Evolutionary conservation across 352 stramenopile genomes (phyloP), one percentile per base, ranked within the genome.

Genomic region (Phytopythium boreale): DNA sequence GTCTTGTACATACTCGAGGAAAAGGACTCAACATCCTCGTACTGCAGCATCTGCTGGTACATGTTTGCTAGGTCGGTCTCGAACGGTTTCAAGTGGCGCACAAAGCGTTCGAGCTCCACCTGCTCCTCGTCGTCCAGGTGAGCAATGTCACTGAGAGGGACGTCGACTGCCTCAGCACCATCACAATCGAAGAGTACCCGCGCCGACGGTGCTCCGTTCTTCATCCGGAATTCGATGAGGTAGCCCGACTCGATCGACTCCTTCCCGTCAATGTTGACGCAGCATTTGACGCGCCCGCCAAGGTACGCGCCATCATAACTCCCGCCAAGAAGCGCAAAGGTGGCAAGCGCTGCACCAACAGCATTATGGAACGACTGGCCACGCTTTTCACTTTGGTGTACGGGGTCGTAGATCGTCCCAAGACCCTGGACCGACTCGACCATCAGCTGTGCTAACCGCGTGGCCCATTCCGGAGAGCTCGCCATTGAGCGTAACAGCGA

Each of bases 151-250:
- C 59, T 71, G 26, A 87, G 65, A 0, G 79, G 80, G 2, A 94
- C 72, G 46, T 87, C 72, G n/a, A 91, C 75, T 2, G 77, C 77
- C 27, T 68, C 71, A 6, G 70, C 65, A 43, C 66, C 69, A 51
- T 92, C 80, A 34, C 82, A 89, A 34, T 93, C 86, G 29, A 93
- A 90, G 0, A 92, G 73, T 34, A 94, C 64, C 20, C 79, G 72
- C 4, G 80, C 83, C 5, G 67, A 72, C n/a, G 84, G 79, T 1
- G 36, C 27, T 12, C 70, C 72, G 53, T 72, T 69, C 37, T 80
- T 76, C 27, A 87, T 58, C 12, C 67, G 63, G 46, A 88, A 81
- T 12, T 85, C 72, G 10, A 91, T 66, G 14, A 92, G 41, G 63
- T 81, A 90, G 5, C 85, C 85, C 0, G 71, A 88, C 59, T 94